phyloP scores from a whole-genome alignment of 441 rosid species.

The Erodium chrysanthum region DNA sequence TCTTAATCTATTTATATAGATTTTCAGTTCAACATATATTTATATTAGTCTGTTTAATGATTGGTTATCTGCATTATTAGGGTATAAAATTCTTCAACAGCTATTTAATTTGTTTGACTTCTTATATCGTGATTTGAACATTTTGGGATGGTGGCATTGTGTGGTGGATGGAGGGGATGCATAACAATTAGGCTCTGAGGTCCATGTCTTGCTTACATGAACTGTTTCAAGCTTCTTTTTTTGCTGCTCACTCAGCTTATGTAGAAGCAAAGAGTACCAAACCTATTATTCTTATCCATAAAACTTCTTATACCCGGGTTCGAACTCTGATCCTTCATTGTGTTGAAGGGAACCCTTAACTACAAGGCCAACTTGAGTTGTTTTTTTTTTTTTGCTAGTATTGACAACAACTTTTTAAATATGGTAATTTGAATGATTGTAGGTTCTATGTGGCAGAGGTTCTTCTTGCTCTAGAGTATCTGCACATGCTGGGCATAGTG shows the following conservation, averaged over 20 bases:
- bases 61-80: background rate
- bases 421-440: slow-evolving; percentile 9
- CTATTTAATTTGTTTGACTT: background rate
- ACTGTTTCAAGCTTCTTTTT: too few relatives aligned
- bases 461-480: slow-evolving; percentile 85
- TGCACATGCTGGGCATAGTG: slow-evolving; percentile 86
- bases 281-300: too few relatives aligned
- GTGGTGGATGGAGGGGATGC: background rate
- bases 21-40: background rate
- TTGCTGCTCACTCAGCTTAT: too few relatives aligned
- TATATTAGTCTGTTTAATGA: background rate
- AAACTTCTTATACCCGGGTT: too few relatives aligned
- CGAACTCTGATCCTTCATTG: too few relatives aligned
- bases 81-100: background rate
- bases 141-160: background rate
- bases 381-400: too few relatives aligned
- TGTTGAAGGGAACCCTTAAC: too few relatives aligned
- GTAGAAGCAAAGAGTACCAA: too few relatives aligned
- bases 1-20: slow-evolving; percentile 9
- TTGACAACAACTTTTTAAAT: too few relatives aligned
- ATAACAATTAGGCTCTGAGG: too few relatives aligned
- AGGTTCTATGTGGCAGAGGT: slow-evolving; percentile 95
- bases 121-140: background rate
- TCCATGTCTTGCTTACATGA: too few relatives aligned
- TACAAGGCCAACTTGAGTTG: too few relatives aligned